Evolutionary conservation across 495 filamentous ascomycete genomes (phyloP), one percentile per base, ranked within the genome.

Genomic region (Aspergillus bridgeri): DNA sequence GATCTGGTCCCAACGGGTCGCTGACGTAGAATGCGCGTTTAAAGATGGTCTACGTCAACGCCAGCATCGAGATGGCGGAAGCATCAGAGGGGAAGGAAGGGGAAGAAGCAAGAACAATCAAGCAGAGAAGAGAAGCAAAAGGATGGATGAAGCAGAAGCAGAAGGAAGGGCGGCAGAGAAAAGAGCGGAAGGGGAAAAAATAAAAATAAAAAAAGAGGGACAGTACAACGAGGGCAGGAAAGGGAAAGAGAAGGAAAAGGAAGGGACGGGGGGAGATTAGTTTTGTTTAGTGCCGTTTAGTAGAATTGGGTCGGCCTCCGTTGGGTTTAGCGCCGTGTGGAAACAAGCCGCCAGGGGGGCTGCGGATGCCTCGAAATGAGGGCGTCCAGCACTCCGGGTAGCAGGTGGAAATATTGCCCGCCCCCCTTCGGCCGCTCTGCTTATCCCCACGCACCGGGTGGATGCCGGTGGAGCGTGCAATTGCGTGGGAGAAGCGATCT

Each of bases 61-160:
- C 69, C 63, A 62, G 60, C 69, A 69, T 57, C 69, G 50, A 68
- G 58, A 67, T 53, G 63, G 64, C 64, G 61, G n/a, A 69, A 68
- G 61, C 68, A 70, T 66, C 61, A 51, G 56, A 52, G 45, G 46
- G 56, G 45, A 38, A 46, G 50, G 51, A 25, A 17, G 51, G 48
- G 52, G 54, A 59, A 53, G 45, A 49, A 46, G 29, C 25, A 27
- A 1, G 4, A 27, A 27, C 25, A 27, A 11, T 22, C 33, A 54
- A 43, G 42, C 17, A 52, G 18, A 27, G 52, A 53, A 51, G 49
- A 38, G 44, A 33, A 42, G 45, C 19, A 43, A 42, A 56, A 48
- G 27, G 21, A 42, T 4, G 11, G 38, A 21, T 18, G 54, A 29
- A 29, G 6, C 27, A 29, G 27, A 29, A 29, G 27, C 51, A 59